Conservation (phyloP, 352 stramenopile species). For the Blastocystis sp. region DNA sequence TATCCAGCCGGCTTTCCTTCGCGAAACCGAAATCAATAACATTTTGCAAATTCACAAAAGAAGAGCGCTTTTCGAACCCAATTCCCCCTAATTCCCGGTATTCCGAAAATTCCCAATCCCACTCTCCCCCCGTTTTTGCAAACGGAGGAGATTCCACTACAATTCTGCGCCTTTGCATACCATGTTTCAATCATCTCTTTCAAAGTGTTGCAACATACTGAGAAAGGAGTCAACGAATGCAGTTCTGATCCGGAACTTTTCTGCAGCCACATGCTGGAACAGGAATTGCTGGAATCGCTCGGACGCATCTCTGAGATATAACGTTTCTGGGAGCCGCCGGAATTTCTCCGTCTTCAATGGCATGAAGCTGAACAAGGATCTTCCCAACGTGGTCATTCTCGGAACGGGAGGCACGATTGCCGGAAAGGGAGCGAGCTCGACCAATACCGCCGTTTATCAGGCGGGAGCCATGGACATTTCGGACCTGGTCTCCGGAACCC, state of each 20-base stretch:
- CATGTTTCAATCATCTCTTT: neutral
- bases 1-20: no score
- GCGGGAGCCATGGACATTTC: slow-evolving; percentile 40
- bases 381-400: slow-evolving; percentile 48
- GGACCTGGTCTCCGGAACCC: slow-evolving; percentile 11
- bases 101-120: neutral
- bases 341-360: slow-evolving; percentile 12
- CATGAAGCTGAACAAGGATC: neutral
- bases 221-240: neutral
- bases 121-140: neutral
- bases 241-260: neutral
- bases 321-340: slow-evolving; percentile 8
- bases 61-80: neutral
- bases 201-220: neutral
- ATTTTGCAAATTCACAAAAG: no score
- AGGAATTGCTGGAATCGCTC: neutral
- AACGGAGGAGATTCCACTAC: neutral
- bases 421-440: slow-evolving; percentile 38
- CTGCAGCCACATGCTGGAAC: neutral
- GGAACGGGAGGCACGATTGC: slow-evolving; percentile 46
- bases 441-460: slow-evolving; percentile 45
- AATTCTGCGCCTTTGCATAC: neutral
- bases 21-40: no score
- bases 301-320: neutral
- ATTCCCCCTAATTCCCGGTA: neutral